These are phyloP conservation scores for Cymbopogon citratus DNA, from an alignment of 176 grass and related monocot species.

Conservation along the genomic window DNA sequence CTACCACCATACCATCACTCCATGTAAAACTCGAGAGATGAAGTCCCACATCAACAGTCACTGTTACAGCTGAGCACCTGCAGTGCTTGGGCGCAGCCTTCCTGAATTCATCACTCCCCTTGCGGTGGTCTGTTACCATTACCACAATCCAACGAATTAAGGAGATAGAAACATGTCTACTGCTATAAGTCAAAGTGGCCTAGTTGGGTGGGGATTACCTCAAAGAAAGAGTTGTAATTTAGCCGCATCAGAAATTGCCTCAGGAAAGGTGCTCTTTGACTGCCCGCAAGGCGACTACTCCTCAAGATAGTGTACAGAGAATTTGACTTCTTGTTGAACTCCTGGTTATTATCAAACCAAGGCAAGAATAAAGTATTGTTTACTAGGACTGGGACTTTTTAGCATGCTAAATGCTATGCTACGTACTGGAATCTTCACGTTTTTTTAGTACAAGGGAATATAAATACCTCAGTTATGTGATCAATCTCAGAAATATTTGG, in stretches of 20 bases:
- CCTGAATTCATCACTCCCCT: constrained; percentile 78
- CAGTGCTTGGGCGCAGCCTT: constrained; percentile 40
- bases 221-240: constrained; percentile 93
- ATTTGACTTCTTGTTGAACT: constrained; percentile 99
- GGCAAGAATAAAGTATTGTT: constrained; percentile 2
- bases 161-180: neutral
- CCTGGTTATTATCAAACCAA: constrained; percentile 31
- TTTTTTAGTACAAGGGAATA: neutral
- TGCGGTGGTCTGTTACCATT: constrained; percentile 53
- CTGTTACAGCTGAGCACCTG: neutral
- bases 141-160: neutral
- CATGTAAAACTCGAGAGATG: neutral
- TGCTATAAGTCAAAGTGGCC: neutral
- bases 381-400: neutral
- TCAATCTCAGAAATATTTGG: constrained; percentile 68
- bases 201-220: constrained; percentile 37
- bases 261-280: constrained; percentile 85
- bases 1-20: no score
- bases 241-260: constrained; percentile 93
- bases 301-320: constrained; percentile 88
- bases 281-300: constrained; percentile 81
- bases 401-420: neutral
- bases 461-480: constrained; percentile 83
- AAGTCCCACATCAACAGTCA: neutral
- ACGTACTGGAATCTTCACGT: neutral